Evolutionary conservation across 768 basidiomycete genomes (phyloP), one percentile per base, ranked within the genome.

Genomic region (Boletus huronensis): DNA sequence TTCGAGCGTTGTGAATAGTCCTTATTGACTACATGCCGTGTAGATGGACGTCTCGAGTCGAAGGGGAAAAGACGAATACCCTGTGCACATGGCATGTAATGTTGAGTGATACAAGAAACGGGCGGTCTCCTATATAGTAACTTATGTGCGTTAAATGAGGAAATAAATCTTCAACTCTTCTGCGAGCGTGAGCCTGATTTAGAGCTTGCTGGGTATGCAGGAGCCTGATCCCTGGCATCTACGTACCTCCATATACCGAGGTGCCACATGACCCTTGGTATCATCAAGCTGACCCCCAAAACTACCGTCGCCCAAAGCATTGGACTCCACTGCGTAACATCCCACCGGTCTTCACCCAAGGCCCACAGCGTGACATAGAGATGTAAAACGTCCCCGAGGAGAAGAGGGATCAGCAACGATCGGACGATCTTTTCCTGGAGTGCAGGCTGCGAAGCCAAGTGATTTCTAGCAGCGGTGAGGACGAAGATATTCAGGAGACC

Each of bases 181-280:
- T 62, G 59, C 19, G 38, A 29, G 21, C 17, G 55, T 10, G 38
- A 26, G 23, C 3, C 25, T 17, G 40, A 26, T 16, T 36, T 43
- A 36, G 28, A 6, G 41, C 21, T 41, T 19, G 26, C 48, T 6
- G 46, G 6, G 10, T 14, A 5, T 31, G 44, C 13, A 25, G 58
- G 51, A 11, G 43, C 14, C 3, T 79, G 77, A 64, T 90, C 88
- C 55, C 88, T 77, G 26, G 71, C 70, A 63, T 90, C 81, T 13
- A 84, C 81, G 67, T 89, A 90, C 45, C 89, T 78, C 53, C 85
- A 87, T 50, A 90, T 74, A 9, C 89, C 89, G 46, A 88, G 60
- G 65, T 87, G 83, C 89, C 89, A 91, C 58, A 82, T 78, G 19
- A 87, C 64, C 25, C 89, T 78, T 11, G 89, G 88, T 44, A 90